phyloP scores from a whole-genome alignment of 257 asterid genomes.

The Cruciata laevipes region DNA sequence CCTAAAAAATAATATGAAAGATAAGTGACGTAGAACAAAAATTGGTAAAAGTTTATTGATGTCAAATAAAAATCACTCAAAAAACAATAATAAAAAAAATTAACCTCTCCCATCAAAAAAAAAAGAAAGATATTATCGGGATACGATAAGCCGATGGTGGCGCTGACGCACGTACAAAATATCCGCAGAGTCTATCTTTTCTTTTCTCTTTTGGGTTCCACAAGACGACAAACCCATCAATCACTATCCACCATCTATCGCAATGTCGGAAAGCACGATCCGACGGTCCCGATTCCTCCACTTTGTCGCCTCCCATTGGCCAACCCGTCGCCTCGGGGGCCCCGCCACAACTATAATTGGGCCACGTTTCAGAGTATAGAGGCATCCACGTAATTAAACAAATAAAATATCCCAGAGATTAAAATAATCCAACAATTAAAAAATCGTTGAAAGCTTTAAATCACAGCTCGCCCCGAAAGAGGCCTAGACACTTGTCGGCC shows the following conservation, averaged over 20 bases:
- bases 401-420: not conserved
- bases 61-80: no score
- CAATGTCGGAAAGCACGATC: constrained; percentile 23
- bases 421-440: not conserved
- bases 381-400: constrained; percentile 14
- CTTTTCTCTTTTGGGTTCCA: not conserved
- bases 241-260: constrained; percentile 19
- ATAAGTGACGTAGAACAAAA: no score
- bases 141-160: constrained; percentile 6
- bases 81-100: no score
- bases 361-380: constrained; percentile 36
- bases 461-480: constrained; percentile 32
- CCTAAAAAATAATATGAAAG: no score
- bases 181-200: not conserved
- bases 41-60: no score
- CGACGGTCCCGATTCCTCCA: constrained; percentile 36
- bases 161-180: not conserved
- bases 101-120: not conserved
- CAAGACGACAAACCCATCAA: constrained; percentile 17
- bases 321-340: constrained; percentile 5
- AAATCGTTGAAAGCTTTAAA: constrained; percentile 19
- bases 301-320: constrained; percentile 38
- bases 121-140: not conserved
- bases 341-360: constrained; percentile 29
- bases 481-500: constrained; percentile 76